A percentile compares a stretch with the other conserved stretches of the same genome.
Conservation (phyloP, 371 early-diverging fungal species). For the Blyttiomyces sp. region DNA sequence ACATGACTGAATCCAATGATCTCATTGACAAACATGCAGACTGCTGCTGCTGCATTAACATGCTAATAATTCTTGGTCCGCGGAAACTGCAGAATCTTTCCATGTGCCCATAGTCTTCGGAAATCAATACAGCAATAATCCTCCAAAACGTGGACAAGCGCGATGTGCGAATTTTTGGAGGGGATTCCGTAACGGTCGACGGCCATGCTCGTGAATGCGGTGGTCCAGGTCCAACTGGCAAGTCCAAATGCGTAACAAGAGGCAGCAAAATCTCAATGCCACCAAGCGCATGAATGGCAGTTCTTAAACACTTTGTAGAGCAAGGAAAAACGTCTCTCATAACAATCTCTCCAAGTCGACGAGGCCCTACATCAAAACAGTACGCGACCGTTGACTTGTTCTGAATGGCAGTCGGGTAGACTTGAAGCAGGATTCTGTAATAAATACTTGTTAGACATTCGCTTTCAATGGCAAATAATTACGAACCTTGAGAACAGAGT, state of each 20-base stretch:
- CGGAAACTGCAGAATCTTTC: conserved; percentile 31
- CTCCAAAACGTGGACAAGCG: conserved; percentile 35
- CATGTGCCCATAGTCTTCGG: conserved; percentile 35
- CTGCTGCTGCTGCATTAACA: conserved; percentile 43
- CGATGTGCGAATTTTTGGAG: conserved; percentile 3
- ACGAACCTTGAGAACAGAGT: conserved; percentile 10
- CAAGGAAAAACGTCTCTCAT: conserved; percentile 36
- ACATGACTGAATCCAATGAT: conserved; percentile 31
- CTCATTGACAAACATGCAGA: conserved; percentile 34
- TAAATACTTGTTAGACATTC: neutral
- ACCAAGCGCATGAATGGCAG: conserved; percentile 50
- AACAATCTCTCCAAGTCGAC: conserved; percentile 9
- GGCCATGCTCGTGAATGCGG: neutral
- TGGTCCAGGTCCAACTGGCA: conserved; percentile 22
- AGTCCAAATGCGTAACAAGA: conserved; percentile 41
- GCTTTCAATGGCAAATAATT: neutral
- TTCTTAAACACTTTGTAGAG: conserved; percentile 45
- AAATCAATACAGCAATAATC: conserved; percentile 36
- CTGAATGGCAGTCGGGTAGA: conserved; percentile 34
- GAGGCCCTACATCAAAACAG: conserved; percentile 36
- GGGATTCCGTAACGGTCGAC: neutral
- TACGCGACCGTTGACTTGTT: neutral
- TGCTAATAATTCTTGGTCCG: conserved; percentile 39
- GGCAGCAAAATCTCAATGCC: conserved; percentile 51
- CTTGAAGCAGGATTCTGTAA: conserved; percentile 30